These are phyloP conservation scores for Podospora conica DNA, from an alignment of 495 filamentous ascomycete genomes.

Conservation along the genomic window DNA sequence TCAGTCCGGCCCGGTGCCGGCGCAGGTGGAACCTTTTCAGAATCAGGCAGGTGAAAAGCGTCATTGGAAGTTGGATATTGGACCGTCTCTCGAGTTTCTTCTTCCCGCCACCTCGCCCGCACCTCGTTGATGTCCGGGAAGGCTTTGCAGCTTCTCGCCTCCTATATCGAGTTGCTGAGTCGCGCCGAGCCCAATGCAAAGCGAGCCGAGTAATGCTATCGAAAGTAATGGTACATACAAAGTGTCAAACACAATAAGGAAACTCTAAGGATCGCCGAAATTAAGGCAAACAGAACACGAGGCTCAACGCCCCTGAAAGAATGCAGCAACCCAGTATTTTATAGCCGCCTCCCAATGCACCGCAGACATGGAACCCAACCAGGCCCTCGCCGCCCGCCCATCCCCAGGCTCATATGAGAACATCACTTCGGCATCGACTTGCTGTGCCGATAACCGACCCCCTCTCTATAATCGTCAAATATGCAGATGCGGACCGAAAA, in stretches of 20 bases:
- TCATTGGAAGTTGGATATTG: background rate
- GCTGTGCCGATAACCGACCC: background rate
- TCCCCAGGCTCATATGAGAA: background rate
- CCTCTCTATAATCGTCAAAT: background rate
- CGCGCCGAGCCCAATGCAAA: background rate
- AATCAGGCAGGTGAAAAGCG: background rate
- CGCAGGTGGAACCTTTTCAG: background rate
- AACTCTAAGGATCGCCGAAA: background rate
- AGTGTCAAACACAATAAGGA: background rate
- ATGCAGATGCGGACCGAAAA: constrained; percentile 7
- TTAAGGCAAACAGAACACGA: background rate
- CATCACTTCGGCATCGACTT: background rate
- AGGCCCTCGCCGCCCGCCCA: background rate
- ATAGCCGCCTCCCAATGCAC: constrained; percentile 7
- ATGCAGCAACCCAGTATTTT: constrained; percentile 9
- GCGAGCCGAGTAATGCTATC: background rate
- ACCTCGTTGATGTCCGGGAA: background rate
- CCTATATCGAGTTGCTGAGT: background rate
- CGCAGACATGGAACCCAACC: constrained; percentile 1
- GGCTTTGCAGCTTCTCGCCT: background rate
- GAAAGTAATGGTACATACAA: background rate
- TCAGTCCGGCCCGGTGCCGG: constrained; percentile 3
- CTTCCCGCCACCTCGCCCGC: background rate
- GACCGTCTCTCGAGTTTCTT: background rate
- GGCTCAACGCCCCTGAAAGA: background rate